These are phyloP conservation scores for Aspergillus saccharolyticus DNA, from an alignment of 495 filamentous ascomycete genomes.

Conservation along the genomic window DNA sequence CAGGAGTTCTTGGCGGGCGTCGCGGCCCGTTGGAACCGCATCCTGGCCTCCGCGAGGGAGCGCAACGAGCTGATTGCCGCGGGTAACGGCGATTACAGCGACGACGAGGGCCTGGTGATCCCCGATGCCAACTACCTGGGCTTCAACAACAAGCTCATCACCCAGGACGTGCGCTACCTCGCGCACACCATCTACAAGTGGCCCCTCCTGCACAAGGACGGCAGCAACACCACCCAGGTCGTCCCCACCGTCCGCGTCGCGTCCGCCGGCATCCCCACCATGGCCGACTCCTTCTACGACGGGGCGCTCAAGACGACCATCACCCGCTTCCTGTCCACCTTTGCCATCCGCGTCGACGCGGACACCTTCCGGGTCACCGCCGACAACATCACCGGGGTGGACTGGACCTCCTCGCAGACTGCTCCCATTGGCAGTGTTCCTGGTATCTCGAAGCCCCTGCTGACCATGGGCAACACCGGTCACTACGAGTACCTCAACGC, in stretches of 20 bases:
- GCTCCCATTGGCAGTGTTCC: background rate
- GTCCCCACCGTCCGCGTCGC: constrained; percentile 10
- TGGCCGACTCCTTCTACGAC: background rate
- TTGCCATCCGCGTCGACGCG: constrained; percentile 5
- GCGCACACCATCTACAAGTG: constrained; percentile 9
- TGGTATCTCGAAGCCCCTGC: constrained; percentile 9
- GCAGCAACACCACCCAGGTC: constrained; percentile 6
- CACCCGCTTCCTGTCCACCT: constrained; percentile 5
- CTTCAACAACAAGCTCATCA: constrained; percentile 11
- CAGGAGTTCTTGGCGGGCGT: constrained; percentile 4
- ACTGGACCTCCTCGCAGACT: constrained; percentile 8
- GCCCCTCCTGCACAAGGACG: constrained; percentile 12
- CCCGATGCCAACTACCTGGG: constrained; percentile 6
- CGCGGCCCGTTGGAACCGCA: constrained; percentile 10
- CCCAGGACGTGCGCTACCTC: constrained; percentile 8
- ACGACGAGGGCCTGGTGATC: constrained; percentile 12
- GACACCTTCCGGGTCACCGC: constrained; percentile 1
- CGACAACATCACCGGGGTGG: constrained; percentile 7
- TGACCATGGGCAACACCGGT: constrained; percentile 16
- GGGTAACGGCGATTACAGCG: constrained; percentile 4
- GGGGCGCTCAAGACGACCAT: constrained; percentile 13
- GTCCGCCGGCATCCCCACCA: background rate
- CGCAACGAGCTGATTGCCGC: constrained; percentile 1
- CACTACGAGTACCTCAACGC: constrained; percentile 16
- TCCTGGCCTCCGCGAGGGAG: constrained; percentile 5